Conservation (phyloP, 208 protist genomes). For the Leishmania guyanensis region DNA sequence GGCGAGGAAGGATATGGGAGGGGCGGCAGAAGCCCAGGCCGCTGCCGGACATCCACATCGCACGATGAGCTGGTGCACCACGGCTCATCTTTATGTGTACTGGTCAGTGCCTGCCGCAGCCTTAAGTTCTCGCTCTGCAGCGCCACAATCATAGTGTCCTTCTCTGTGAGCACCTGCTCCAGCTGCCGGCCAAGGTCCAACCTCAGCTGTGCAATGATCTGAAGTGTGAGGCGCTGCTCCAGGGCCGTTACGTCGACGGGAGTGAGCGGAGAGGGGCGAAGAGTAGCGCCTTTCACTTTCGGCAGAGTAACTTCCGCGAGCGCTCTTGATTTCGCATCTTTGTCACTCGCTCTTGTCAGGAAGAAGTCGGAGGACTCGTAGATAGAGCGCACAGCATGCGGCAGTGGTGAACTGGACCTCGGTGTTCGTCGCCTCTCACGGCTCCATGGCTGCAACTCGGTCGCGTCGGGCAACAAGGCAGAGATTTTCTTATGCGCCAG, state of each 20-base stretch:
- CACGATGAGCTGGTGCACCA: neutral
- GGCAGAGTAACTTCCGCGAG: neutral
- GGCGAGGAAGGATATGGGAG: constrained; percentile 18
- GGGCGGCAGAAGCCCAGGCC: neutral
- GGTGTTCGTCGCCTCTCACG: neutral
- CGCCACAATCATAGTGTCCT: constrained; percentile 39
- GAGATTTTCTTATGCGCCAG: neutral
- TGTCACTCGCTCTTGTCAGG: neutral
- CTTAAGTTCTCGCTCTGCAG: constrained; percentile 51
- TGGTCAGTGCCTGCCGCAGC: constrained; percentile 29
- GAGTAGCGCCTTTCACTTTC: constrained; percentile 2
- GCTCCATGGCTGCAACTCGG: neutral
- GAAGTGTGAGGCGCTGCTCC: constrained; percentile 31
- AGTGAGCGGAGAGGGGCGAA: neutral
- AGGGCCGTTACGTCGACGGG: constrained; percentile 17
- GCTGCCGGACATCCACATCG: neutral
- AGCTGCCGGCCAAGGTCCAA: constrained; percentile 40
- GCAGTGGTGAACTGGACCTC: neutral
- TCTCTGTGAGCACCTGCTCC: constrained; percentile 45
- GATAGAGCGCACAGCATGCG: neutral
- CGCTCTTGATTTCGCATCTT: neutral
- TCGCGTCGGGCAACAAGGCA: neutral
- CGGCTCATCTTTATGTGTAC: neutral
- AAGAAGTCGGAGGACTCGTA: neutral
- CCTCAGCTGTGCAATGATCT: constrained; percentile 53